A percentile compares a stretch with the other conserved stretches of the same genome.
Conservation (phyloP, 345 rosid species). For the Pistacia integerrima region DNA sequence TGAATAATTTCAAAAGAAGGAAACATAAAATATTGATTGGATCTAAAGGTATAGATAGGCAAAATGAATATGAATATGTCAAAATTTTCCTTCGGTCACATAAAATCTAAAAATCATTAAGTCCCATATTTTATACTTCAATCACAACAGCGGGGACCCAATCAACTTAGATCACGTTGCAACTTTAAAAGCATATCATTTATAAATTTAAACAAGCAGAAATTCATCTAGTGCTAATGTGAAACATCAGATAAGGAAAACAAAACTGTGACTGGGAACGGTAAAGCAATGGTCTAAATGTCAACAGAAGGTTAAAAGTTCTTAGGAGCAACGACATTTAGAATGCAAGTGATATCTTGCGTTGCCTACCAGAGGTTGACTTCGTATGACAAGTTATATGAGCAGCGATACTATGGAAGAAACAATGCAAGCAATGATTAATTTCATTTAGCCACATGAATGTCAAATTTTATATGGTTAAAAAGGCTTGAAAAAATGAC, state of each 20-base stretch:
- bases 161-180: neutral
- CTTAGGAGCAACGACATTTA: neutral
- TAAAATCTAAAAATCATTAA: neutral
- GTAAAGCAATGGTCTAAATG: neutral
- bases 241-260: neutral
- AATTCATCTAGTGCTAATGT: neutral
- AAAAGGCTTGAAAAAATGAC: neutral
- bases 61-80: neutral
- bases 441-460: neutral
- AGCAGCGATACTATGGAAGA: neutral
- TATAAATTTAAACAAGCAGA: neutral
- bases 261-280: neutral
- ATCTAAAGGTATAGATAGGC: neutral
- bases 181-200: neutral
- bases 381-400: neutral
- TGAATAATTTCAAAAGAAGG: neutral
- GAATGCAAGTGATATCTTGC: conserved; percentile 5
- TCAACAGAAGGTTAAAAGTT: neutral
- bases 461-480: neutral
- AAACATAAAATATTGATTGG: neutral
- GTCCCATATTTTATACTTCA: neutral
- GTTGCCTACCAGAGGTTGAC: conserved; percentile 2
- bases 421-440: neutral
- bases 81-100: too few species aligned
- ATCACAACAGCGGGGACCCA: neutral